These are phyloP conservation scores for Quercus suber DNA, from an alignment of 306 rosid species.

Conservation along the genomic window DNA sequence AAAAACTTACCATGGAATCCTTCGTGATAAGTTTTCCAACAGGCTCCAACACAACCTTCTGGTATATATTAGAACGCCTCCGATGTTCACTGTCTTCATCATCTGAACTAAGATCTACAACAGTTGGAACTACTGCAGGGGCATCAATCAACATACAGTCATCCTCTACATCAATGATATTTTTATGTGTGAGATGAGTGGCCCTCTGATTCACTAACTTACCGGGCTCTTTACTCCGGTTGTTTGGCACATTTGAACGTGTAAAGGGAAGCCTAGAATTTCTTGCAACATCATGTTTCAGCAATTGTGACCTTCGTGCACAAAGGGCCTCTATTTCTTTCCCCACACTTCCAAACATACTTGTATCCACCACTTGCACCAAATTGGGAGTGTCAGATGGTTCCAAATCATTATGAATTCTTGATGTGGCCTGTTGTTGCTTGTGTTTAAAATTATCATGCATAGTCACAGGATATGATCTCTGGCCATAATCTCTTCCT, in stretches of 20 bases:
- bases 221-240: background rate
- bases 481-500: background rate
- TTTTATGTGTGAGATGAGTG: background rate
- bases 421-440: background rate
- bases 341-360: background rate
- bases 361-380: background rate
- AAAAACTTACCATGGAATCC: background rate
- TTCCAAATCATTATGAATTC: background rate
- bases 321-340: conserved; percentile 1
- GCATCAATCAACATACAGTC: background rate
- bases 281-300: background rate
- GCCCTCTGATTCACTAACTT: background rate
- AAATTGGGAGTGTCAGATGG: background rate
- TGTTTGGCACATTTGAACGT: background rate
- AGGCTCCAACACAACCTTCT: background rate
- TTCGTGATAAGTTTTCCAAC: background rate
- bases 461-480: background rate
- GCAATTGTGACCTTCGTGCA: background rate
- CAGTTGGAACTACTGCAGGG: background rate
- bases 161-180: background rate
- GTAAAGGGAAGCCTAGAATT: background rate
- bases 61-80: background rate
- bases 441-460: background rate
- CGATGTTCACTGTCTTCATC: background rate
- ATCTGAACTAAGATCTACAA: background rate